Evolutionary conservation across 202 grass and related monocot species (phyloP), one percentile per base, ranked within the genome.

Genomic region (Carex arenaria): DNA sequence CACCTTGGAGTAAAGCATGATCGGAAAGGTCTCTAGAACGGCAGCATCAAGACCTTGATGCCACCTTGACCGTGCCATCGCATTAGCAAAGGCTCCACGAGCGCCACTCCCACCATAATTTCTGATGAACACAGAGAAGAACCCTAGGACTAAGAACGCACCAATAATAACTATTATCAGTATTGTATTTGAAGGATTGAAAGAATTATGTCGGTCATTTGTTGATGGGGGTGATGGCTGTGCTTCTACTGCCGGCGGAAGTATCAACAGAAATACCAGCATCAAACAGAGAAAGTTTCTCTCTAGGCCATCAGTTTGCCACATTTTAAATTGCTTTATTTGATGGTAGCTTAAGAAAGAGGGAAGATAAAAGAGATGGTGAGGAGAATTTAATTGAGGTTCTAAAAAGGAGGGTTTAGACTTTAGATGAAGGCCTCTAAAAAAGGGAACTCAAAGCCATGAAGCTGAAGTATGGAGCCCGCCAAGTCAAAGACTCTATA

Each of bases 51-150:
- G 92, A 61, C 90, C 95, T 6, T 83, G 71, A 67, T 83, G 85
- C 69, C 80, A 23, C 84, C 80, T 78, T 47, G 80, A 80, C 85
- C 83, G 81, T 34, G 77, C 83, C 84, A 87, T 67, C 18, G 51
- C 78, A 45, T 86, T 83, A 40, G 87, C 65, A 18, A 88, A 84
- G 19, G 84, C 78, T 9, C 81, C 87, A 6, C 85, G 79, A 53
- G 60, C 2, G 17, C n/a, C 61, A 1, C 20, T 86, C 2, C 90
- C 80, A 6, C 89, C 85, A 83, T 90, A 93, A 40, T 74, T 86
- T 2, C 95, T 90, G 47, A 98, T 86, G 86, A 90, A 98, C 71
- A 93, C 85, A 71, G 95, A 93, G 90, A 93, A 91, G 87, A 98
- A 93, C 19, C 86, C 89, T 70, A 98, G 79, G 75, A 90, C 86